Conservation (phyloP, 345 rosid genomes). For the Brassica rapa region DNA sequence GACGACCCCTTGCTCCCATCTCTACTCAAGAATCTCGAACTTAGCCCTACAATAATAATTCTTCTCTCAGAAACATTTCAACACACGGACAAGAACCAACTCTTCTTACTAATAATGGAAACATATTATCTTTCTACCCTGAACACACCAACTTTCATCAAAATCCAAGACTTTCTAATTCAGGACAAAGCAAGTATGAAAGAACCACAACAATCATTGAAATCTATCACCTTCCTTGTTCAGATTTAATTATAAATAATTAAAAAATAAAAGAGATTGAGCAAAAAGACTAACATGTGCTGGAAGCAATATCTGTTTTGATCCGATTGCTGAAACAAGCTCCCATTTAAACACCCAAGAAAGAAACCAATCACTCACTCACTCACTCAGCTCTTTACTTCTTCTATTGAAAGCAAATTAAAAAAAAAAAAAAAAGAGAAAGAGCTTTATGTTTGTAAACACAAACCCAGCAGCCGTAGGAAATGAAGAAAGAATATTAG, state of each 20-base stretch:
- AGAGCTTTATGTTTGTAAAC: slow-evolving; percentile 26
- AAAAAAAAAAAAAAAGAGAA: background rate
- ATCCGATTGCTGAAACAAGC: slow-evolving; percentile 83
- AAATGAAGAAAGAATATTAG: background rate
- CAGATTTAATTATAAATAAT: background rate
- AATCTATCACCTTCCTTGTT: background rate
- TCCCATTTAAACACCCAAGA: slow-evolving; percentile 55
- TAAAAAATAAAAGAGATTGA: background rate
- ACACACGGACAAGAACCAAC: background rate
- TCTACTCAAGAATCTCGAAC: slow-evolving; percentile 57
- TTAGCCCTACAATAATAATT: slow-evolving; percentile 52
- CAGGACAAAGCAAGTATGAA: slow-evolving; percentile 15
- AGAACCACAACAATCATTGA: background rate
- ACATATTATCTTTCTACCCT: background rate
- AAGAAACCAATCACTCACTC: background rate
- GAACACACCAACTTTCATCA: background rate
- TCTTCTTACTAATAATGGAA: slow-evolving; percentile 26
- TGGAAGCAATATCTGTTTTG: slow-evolving; percentile 69
- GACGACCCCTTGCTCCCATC: slow-evolving; percentile 64
- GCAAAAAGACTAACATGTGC: slow-evolving; percentile 51
- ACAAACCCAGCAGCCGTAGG: slow-evolving; percentile 25
- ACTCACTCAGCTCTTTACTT: slow-evolving; percentile 20
- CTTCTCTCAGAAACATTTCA: background rate
- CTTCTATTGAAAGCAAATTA: background rate
- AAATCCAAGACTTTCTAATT: slow-evolving; percentile 9